Base-by-base conservation (phyloP, 306 rosid genomes). In the Prunus fruticosa region DNA sequence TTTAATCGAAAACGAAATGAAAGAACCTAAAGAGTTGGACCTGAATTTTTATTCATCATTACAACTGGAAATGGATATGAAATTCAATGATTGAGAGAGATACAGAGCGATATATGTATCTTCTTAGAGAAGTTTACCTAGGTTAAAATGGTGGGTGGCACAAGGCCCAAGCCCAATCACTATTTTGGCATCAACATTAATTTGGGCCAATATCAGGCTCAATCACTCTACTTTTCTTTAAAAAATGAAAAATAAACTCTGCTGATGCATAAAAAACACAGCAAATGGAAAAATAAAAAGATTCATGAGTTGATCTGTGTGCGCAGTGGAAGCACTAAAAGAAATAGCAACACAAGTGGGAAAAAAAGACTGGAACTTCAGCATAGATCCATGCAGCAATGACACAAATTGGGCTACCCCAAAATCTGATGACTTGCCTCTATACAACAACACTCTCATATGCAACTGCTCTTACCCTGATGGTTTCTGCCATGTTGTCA, bases 291-390 rank as follows among this genome's bases (percentile, higher is more conserved):
- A 11, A 1, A 3, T 5, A 2, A 3, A 16, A 71, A 18, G 8
- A 2, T 9, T 71, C 1, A 45, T 20, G 75, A 20, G 11, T 53
- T 71, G 6, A 12, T 54, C 20, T 71, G 34, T 71, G 64, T 13
- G 5, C 18, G 56, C 74, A 81, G 84, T 76, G 68, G 23, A 30
- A 28, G 77, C 77, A 46, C 74, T 81, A 6, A 0, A 14, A 0
- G 84, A 81, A 54, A 64, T 64, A 28, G 73, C 14, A 25, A 1
- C 0, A 16, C 73, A 81, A 54, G 6, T 76, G 20, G 77, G 84
- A 34, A 76, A 70, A 62, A 63, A 45, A 16, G 84, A 63, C 52
- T 76, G 81, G 81, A 56, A 76, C 27, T 25, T 49, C 81, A 56
- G 1, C 2, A 57, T 76, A 15, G 78, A 81, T 64, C 78, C 81